phyloP scores from a whole-genome alignment of 139 green algal genomes.

The Medakamo hakoo region DNA sequence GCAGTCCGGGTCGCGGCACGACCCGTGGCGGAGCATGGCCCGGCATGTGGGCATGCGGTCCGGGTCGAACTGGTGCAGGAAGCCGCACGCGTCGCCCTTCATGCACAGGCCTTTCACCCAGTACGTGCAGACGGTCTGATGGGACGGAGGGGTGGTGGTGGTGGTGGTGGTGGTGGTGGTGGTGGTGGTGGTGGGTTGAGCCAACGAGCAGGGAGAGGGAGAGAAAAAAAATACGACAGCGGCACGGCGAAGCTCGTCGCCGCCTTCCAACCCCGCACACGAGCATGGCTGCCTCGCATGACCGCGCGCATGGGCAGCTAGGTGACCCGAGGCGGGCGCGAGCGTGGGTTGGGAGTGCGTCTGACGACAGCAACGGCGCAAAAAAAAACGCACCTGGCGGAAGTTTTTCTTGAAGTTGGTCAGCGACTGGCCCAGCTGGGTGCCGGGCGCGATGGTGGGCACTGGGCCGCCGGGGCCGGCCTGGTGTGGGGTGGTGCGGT shows the following conservation, averaged over 20 bases:
- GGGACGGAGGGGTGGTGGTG: too few relatives aligned
- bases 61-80: conserved; percentile 86
- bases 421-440: conserved; percentile 34
- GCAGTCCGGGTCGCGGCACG: conserved; percentile 84
- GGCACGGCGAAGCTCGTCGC: background rate
- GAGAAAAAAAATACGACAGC: conserved; percentile 4
- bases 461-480: background rate
- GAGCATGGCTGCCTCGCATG: background rate
- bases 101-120: conserved; percentile 93
- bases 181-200: background rate
- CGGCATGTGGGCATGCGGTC: conserved; percentile 74
- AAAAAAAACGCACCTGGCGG: conserved; percentile 35
- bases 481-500: background rate
- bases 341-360: too few relatives aligned
- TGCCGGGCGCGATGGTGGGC: background rate
- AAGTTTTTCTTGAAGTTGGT: conserved; percentile 50
- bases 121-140: conserved; percentile 93
- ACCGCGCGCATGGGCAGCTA: background rate
- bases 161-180: background rate
- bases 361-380: too few relatives aligned
- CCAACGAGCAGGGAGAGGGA: background rate
- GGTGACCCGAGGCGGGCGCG: too few relatives aligned
- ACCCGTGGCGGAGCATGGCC: conserved; percentile 58
- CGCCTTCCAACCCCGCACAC: background rate
- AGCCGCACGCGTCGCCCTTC: conserved; percentile 89